Evolutionary conservation across 2,329 filamentous ascomycete genomes (phyloP), one percentile per base, ranked within the genome.

Genomic region (Aspergillus chevalieri): DNA sequence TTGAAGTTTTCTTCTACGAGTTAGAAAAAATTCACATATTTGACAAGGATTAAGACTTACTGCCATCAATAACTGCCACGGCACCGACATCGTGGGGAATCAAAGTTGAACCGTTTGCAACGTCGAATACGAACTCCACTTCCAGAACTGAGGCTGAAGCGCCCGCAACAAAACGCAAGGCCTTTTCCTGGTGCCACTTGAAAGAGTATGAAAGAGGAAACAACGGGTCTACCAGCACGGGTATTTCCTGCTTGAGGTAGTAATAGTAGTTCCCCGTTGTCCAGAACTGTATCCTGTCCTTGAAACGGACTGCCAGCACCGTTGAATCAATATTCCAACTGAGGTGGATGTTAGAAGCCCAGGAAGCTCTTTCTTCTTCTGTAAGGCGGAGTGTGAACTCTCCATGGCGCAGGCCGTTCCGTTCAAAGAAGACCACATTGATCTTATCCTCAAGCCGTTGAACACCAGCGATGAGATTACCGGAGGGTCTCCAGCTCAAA

Each of bases 251-350:
- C 72, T 98, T 98, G 14, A 98, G 77, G 67, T 97, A 97, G 81
- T 93, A 98, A 65, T 97, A 89, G 59, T 98, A 98, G 67, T 98
- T 98, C 17, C 89, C 87, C 79, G 86, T 95, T 0, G 90, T 95
- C 93, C 93, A 98, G 1, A 98, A 74, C 64, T 98, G 93, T n/a
- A 93, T 74, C 49, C 82, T 79, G 55, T 90, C 81, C 28, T 76
- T 74, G 58, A 91, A 82, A 1, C 81, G 77, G n/a, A 96, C 84
- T 5, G 92, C 90, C 43, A 98, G 77, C 0, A 95, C 89, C 1
- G 85, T 92, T 0, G 93, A 98, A 65, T 98, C 92, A 4, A 83
- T 79, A 64, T 96, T 98, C 93, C 93, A 98, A 44, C 81, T 78
- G 12, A 98, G 74, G 24, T 74, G 72, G 48, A 95, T 84, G 45